Conservation (phyloP, 192 early-diverging fungal species). For the Neocallimastix lanati region DNA sequence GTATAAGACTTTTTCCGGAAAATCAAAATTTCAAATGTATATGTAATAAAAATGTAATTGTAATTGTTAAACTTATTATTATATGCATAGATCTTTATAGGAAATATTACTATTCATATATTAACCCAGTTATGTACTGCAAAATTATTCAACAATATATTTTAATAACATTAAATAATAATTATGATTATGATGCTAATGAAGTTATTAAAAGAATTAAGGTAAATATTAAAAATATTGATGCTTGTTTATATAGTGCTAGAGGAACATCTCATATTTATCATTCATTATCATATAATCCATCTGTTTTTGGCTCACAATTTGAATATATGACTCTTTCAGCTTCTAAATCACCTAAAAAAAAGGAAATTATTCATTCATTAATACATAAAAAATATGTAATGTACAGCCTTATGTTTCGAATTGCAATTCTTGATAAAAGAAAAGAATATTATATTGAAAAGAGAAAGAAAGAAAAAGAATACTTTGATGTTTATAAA, state of each 20-base stretch:
- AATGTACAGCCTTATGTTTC: background rate
- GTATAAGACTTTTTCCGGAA: background rate
- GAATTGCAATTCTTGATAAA: background rate
- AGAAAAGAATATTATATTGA: background rate
- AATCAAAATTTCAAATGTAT: background rate
- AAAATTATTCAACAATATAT: background rate
- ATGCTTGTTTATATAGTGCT: background rate
- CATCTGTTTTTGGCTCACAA: background rate
- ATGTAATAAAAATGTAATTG: background rate
- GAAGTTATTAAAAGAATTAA: background rate
- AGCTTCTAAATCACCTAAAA: background rate
- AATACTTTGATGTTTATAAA: background rate
- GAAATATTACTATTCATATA: background rate
- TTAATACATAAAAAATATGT: background rate
- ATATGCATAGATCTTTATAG: background rate
- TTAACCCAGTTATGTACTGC: background rate
- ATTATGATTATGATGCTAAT: background rate
- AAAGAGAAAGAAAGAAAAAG: background rate
- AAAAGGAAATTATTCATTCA: background rate
- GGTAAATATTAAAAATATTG: background rate
- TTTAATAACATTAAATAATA: background rate
- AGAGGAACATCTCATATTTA: background rate
- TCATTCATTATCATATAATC: background rate
- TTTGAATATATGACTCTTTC: background rate
- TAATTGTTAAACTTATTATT: background rate